These are phyloP conservation scores for Chimonanthus salicifolius DNA, from an alignment of 164 flowering plant genomes.

Conservation along the genomic window DNA sequence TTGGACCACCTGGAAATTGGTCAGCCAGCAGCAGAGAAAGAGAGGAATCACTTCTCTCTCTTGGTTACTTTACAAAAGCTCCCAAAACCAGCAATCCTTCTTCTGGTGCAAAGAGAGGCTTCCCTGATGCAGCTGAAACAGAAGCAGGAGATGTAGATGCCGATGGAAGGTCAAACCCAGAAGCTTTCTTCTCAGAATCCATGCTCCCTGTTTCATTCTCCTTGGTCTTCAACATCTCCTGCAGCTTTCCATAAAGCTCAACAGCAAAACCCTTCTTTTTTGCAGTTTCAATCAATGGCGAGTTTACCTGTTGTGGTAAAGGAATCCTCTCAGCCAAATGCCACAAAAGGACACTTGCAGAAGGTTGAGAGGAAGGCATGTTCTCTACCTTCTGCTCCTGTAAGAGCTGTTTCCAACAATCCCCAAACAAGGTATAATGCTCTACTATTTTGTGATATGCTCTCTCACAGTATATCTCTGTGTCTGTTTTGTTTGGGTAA, in stretches of 20 bases:
- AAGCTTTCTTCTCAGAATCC: conserved; percentile 10
- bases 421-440: conserved; percentile 70
- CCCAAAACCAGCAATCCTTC: conserved; percentile 15
- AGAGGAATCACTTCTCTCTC: conserved; percentile 29
- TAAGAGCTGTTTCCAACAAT: conserved; percentile 51
- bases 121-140: conserved; percentile 12
- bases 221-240: conserved; percentile 24
- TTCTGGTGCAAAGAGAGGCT: conserved; percentile 19
- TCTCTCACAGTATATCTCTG: neutral
- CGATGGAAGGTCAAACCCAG: conserved; percentile 22
- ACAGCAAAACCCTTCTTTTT: conserved; percentile 25
- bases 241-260: conserved; percentile 17
- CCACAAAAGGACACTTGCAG: conserved; percentile 41
- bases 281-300: conserved; percentile 23
- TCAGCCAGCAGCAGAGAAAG: conserved; percentile 8
- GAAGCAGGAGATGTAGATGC: conserved; percentile 5
- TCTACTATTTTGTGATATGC: neutral
- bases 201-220: conserved; percentile 4
- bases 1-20: conserved; percentile 70
- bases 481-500: too few species aligned
- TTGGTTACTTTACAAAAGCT: conserved; percentile 28
- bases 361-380: conserved; percentile 42
- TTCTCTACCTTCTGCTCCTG: conserved; percentile 24
- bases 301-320: conserved; percentile 29
- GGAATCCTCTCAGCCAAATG: conserved; percentile 51